phyloP scores from a whole-genome alignment of 179 eudicot genomes.

The Beta macrorhiza region DNA sequence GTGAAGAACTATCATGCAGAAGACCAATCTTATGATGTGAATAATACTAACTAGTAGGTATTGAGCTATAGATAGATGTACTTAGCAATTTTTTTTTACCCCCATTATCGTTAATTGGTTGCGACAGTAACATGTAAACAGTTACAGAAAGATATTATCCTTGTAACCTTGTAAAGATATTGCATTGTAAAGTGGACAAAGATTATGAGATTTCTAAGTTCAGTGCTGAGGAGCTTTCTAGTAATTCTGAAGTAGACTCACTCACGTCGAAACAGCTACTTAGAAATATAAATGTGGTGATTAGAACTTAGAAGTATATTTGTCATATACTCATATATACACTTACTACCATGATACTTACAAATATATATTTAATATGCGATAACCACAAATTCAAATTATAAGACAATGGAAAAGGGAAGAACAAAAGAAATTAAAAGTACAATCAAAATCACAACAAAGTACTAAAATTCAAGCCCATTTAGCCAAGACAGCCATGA shows the following conservation, averaged over 20 bases:
- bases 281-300: no score
- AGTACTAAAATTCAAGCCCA: constrained; percentile 30
- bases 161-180: background rate
- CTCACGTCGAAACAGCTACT: no score
- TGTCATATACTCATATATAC: no score
- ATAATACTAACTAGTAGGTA: constrained; percentile 10
- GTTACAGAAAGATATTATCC: background rate
- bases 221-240: background rate
- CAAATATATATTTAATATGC: no score
- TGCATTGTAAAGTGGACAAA: background rate
- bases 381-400: background rate
- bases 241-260: no score
- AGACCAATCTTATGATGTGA: background rate
- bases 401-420: background rate
- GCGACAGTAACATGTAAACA: background rate
- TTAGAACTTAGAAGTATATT: no score
- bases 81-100: background rate
- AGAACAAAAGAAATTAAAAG: background rate
- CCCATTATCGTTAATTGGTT: background rate
- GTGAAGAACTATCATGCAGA: background rate
- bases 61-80: background rate
- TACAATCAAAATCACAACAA: background rate
- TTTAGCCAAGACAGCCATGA: constrained; percentile 37
- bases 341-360: no score
- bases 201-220: background rate